Conservation (phyloP, 2,329 filamentous ascomycete species). For the Sporothrix brasiliensis region DNA sequence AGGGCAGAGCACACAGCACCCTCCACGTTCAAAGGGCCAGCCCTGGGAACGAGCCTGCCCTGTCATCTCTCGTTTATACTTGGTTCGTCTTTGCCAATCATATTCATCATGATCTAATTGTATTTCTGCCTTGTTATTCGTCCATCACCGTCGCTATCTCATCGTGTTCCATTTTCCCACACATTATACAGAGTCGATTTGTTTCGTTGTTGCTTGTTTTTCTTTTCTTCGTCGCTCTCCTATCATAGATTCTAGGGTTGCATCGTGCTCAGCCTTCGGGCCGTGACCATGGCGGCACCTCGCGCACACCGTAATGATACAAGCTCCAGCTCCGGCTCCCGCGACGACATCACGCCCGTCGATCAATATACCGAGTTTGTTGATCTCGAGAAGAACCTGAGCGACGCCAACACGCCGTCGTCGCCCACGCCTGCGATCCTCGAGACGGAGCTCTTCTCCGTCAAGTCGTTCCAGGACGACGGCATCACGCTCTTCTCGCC, state of each 20-base stretch:
- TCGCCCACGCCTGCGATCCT: neutral
- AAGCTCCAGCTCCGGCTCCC: neutral
- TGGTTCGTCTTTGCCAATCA: too few relatives aligned
- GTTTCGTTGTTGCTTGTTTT: neutral
- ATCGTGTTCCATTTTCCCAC: neutral
- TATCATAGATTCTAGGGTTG: neutral
- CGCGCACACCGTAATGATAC: neutral
- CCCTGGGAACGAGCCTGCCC: neutral
- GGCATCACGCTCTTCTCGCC: constrained; percentile 18
- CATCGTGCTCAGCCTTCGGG: neutral
- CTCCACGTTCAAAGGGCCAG: neutral
- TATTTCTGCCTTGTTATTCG: neutral
- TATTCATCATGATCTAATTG: constrained; percentile 11
- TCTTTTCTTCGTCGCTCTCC: neutral
- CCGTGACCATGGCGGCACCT: constrained; percentile 15
- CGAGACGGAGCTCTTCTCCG: constrained; percentile 10
- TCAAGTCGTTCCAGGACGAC: constrained; percentile 11
- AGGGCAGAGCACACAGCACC: neutral
- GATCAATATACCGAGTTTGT: neutral
- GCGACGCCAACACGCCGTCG: neutral
- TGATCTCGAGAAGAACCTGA: constrained; percentile 25
- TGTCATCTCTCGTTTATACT: neutral
- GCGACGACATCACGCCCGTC: constrained; percentile 6
- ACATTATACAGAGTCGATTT: neutral
- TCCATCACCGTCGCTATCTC: constrained; percentile 3